Evolutionary conservation across 805 yeast genomes (phyloP).

Genomic region (Ogataea neopini): DNA sequence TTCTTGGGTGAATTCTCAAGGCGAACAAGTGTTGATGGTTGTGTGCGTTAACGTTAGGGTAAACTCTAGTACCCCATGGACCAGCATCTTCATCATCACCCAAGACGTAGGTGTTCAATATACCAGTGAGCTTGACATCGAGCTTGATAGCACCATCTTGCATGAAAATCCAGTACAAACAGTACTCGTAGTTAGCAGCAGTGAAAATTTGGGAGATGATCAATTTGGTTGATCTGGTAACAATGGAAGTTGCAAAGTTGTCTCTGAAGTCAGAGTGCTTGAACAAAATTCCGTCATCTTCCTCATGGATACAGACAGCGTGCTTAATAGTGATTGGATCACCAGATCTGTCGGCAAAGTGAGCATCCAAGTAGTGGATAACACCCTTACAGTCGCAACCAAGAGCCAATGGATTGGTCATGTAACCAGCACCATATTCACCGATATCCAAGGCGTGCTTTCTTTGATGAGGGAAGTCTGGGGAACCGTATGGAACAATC

Average conservation of each 20-base stretch:
- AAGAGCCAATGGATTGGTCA: constrained; percentile 74
- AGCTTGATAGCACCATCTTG: constrained; percentile 83
- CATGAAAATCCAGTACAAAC: constrained; percentile 79
- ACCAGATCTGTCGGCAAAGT: constrained; percentile 66
- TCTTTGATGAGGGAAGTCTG: constrained; percentile 79
- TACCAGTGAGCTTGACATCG: constrained; percentile 80
- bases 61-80: constrained; percentile 80
- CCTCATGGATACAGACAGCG: constrained; percentile 84
- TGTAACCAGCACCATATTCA: constrained; percentile 85
- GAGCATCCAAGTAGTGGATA: constrained; percentile 81
- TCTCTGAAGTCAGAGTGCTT: constrained; percentile 87
- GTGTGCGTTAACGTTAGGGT: constrained; percentile 81
- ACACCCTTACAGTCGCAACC: constrained; percentile 89
- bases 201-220: constrained; percentile 80
- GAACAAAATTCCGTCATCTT: constrained; percentile 76
- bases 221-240: constrained; percentile 73
- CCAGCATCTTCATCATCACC: constrained; percentile 65
- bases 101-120: constrained; percentile 69
- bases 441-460: constrained; percentile 87
- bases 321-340: constrained; percentile 70
- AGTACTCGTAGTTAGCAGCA: constrained; percentile 85
- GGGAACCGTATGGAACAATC: constrained; percentile 84
- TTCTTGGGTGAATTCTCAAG: constrained; percentile 74
- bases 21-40: constrained; percentile 85
- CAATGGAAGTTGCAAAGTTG: constrained; percentile 69